Conservation (phyloP, 1,284 basidiomycete species). For the Tilletia walkeri region DNA sequence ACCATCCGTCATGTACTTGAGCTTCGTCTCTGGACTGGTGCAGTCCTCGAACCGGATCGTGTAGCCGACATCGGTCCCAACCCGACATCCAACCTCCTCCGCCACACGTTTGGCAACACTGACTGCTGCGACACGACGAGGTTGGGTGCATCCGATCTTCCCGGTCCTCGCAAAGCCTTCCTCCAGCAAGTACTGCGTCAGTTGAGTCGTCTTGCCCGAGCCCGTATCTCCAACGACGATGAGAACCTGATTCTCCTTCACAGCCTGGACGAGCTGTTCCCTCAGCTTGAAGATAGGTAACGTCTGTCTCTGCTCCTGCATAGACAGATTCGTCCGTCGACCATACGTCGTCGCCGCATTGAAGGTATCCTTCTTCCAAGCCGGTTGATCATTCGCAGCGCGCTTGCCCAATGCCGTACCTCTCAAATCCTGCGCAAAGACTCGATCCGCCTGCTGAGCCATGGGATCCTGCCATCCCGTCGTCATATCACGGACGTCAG, state of each 20-base stretch:
- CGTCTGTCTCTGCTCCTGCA: conserved; percentile 86
- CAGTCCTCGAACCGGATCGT: conserved; percentile 99
- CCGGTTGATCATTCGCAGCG: conserved; percentile 71
- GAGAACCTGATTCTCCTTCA: conserved; percentile 90
- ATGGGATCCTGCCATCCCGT: conserved; percentile 98
- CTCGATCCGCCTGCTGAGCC: conserved; percentile 78
- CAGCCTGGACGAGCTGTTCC: conserved; percentile 85
- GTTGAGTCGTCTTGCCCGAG: conserved; percentile 83
- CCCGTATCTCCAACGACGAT: conserved; percentile 92
- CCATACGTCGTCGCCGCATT: conserved; percentile 97
- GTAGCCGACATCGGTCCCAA: conserved; percentile 97
- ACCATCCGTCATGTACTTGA: conserved; percentile 99
- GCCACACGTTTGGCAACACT: conserved; percentile 98
- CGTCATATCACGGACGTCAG: conserved; percentile 86
- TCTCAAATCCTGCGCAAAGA: conserved; percentile 90
- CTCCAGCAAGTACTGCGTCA: conserved; percentile 90
- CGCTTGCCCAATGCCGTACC: conserved; percentile 79
- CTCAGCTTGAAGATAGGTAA: conserved; percentile 94
- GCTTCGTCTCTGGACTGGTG: conserved; percentile 92
- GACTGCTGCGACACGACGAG: conserved; percentile 96
- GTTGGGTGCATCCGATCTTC: conserved; percentile 94
- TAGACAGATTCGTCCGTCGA: conserved; percentile 82
- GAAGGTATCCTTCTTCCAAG: conserved; percentile 88
- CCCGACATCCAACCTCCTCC: conserved; percentile 92
- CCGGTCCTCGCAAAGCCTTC: conserved; percentile 80